A percentile compares a stretch with the other conserved stretches of the same genome.
These are phyloP conservation scores for Exophiala dermatitidis DNA, from an alignment of 2,329 filamentous ascomycete genomes.

Conservation along the genomic window DNA sequence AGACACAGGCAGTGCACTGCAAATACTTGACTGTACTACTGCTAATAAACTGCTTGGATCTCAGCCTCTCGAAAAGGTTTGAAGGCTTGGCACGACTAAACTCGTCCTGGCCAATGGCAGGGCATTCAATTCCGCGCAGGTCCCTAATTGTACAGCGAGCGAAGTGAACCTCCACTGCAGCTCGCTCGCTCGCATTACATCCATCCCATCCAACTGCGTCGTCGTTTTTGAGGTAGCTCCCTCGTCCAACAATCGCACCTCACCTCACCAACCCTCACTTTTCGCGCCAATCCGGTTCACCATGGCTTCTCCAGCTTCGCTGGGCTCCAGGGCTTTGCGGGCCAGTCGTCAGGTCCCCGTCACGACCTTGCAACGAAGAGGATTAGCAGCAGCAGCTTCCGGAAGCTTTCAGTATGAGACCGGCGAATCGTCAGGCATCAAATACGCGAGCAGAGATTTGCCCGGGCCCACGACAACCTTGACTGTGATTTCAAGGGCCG, in stretches of 20 bases:
- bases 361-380: constrained; percentile 49
- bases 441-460: constrained; percentile 85
- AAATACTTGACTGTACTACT: no score
- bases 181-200: neutral
- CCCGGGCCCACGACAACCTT: constrained; percentile 84
- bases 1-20: no score
- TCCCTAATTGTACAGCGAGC: constrained; percentile 1
- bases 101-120: constrained; percentile 4
- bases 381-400: constrained; percentile 60
- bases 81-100: constrained; percentile 12
- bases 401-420: constrained; percentile 81
- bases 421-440: constrained; percentile 77
- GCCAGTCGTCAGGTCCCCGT: constrained; percentile 55
- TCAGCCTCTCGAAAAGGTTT: neutral
- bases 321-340: constrained; percentile 58
- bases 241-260: constrained; percentile 21
- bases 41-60: no score
- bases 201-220: constrained; percentile 6
- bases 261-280: constrained; percentile 43
- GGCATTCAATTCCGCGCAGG: constrained; percentile 29
- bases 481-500: constrained; percentile 86
- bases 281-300: constrained; percentile 33
- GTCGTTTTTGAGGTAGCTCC: constrained; percentile 4
- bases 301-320: constrained; percentile 63
- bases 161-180: neutral